phyloP scores from a whole-genome alignment of 2,329 filamentous ascomycete genomes.

The Talaromyces verruculosus region DNA sequence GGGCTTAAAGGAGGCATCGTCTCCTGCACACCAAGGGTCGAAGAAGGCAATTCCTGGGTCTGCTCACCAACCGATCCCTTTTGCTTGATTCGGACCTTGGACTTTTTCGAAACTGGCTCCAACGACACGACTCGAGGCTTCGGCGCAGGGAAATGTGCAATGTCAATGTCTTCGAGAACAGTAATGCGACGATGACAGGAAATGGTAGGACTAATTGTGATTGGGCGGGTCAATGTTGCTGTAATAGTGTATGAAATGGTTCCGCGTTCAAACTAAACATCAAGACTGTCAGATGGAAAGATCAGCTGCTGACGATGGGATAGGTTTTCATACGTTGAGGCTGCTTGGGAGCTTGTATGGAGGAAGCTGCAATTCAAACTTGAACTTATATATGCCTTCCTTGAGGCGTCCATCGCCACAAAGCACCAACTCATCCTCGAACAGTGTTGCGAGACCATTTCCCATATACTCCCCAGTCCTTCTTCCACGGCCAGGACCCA shows the following conservation, averaged over 20 bases:
- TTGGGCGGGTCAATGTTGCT: constrained; percentile 84
- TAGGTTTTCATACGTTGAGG: constrained; percentile 72
- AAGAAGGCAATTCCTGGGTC: constrained; percentile 47
- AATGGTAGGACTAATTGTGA: constrained; percentile 75
- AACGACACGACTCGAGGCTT: constrained; percentile 81
- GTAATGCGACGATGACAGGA: constrained; percentile 79
- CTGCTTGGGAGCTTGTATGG: constrained; percentile 70
- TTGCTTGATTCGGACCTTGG: constrained; percentile 57
- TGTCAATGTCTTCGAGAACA: constrained; percentile 79
- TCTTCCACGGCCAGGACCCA: constrained; percentile 57
- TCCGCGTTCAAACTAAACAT: constrained; percentile 83
- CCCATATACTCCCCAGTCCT: constrained; percentile 58
- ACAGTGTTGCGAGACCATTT: constrained; percentile 64
- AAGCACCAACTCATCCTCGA: constrained; percentile 64
- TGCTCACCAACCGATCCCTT: constrained; percentile 48
- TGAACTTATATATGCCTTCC: constrained; percentile 65
- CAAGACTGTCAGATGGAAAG: constrained; percentile 15
- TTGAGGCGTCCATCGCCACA: constrained; percentile 64
- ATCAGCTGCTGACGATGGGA: constrained; percentile 5
- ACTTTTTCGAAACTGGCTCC: constrained; percentile 75
- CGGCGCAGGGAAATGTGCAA: constrained; percentile 71
- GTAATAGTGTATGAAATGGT: constrained; percentile 90
- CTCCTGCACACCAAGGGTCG: constrained; percentile 33
- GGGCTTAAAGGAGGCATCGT: constrained; percentile 48
- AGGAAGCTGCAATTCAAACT: constrained; percentile 63